Base-by-base conservation (phyloP, 495 filamentous ascomycete species). In the Arthonia radiata region DNA sequence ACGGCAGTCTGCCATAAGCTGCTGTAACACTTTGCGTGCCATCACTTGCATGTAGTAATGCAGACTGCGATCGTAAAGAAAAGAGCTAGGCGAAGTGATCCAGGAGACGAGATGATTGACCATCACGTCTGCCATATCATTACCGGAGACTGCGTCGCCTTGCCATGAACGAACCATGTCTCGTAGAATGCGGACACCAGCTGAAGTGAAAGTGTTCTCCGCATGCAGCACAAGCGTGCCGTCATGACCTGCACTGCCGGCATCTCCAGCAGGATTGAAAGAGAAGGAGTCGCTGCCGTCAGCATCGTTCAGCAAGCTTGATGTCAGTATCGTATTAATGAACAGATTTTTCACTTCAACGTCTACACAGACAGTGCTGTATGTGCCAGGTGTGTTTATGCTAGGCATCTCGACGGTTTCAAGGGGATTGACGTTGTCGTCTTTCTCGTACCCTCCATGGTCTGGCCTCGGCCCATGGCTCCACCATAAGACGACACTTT, bases 161-260 rank as follows among this genome's bases (percentile, higher is more conserved):
- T 83, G 93, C 89, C 89, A 99, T 2, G 76, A 66, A 44, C 92
- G 93, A 34, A 99, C 86, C 86, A 99, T 94, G 45, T 93, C 86
- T 4, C 86, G 69, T 3, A 99, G 54, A 9, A 94, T 86, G 13
- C 67, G 59, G 4, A 92, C 69, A 18, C 82, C 78, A 6, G 83
- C 81, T 29, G 80, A 79, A 12, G 86, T 74, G 48, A 94, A 94
- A 0, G 83, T 76, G 31, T 78, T 83, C 31, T 94, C 83, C 3
- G 83, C 71, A 37, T 76, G 78, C 3, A 93, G 61, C 14, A 72
- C 56, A 25, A 77, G 73, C 0, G 59, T 55, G 0, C 67, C 63
- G 29, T 53, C 53, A 32, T 68, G 63, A 0, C 44, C 44, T 8
- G 48, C 54, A 30, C 70, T 64, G 22, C 63, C 59, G n/a, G 56